Base-by-base conservation (phyloP, 2,329 filamentous ascomycete genomes). In the Chaetomiaceae sp. region DNA sequence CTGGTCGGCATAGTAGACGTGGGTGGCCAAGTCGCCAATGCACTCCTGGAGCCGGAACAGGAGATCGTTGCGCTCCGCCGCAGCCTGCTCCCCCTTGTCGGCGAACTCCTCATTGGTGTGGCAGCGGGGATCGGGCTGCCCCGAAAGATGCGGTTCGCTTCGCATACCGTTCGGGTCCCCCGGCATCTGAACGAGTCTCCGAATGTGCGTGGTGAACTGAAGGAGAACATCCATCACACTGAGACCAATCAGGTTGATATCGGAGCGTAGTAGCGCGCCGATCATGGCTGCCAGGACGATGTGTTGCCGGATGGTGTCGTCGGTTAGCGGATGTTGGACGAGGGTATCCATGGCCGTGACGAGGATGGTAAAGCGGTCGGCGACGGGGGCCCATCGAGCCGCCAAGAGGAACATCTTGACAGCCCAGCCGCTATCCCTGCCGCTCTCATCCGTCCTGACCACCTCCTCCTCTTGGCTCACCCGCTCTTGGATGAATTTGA, bases 1-100 rank as follows among this genome's bases (percentile, higher is more conserved):
- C 69, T 99, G 94, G 62, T 97, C 92, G 1, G 89, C 89, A 67
- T 99, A 99, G 73, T 99, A 99, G 29, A 96, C 85, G 65, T 99
- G 94, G 0, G 89, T 96, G 2, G 91, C 90, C 25, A 99, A 75
- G 66, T 91, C 84, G n/a, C 90, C 90, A 56, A 96, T 90, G 70
- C 89, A 95, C 61, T 81, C 78, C 66, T 94, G 86, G 14, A 97
- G 78, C 29, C 85, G 81, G 30, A 75, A 69, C 25, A 96, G 73
- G 14, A 96, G 75, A 60, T 85, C 79, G 57, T 78, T 77, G 45
- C 85, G 79, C 52, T 86, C 79, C 6, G 76, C 50, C 61, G 66
- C 51, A 59, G 58, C 42, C 56, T 63, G 63, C 3, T 70, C 66
- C 9, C 62, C 65, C 45, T 67, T 66, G 36, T 70, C 70, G 25